Base-by-base conservation (phyloP, 139 green algal species). In the Tetraselmis striata region DNA sequence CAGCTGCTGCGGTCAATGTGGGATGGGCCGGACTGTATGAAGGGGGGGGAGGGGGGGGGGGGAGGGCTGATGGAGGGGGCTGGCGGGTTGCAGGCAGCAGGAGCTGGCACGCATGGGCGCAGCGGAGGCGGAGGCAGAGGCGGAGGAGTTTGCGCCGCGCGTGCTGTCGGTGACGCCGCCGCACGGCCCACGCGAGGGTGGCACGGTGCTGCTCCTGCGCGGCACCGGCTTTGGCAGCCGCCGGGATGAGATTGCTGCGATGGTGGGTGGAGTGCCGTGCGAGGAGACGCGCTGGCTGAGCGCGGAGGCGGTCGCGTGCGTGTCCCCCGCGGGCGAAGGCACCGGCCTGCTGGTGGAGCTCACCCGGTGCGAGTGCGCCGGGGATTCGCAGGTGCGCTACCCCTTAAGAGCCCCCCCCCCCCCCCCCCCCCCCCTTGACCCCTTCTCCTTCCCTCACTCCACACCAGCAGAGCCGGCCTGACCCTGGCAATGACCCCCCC, bases 281-380 rank as follows among this genome's bases (percentile, higher is more conserved):
- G 75, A 59, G 23, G 81, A 84, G 81, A 84, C 81, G 28, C 81
- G 81, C 23, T 84, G 75, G 59, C 25, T 84, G 23, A 77, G 59
- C 28, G 31, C 24, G 2, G 31, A 75, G 28, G 75, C 77, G 18
- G 27, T 80, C n/a, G 26, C 76, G n/a, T 84, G 81, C 75, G 28
- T 84, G 23, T 22, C 83, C 18, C 81, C 81, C 27, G 28, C 2
- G 28, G 81, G 81, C 18, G n/a, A 27, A 5, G 81, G 81, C 5
- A 81, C n/a, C 24, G 59, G 18, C 11, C 30, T 84, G 27, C 27
- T 26, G 2, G 75, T 84, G 23, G 31, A 67, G 2, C 74, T 84
- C 23, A 2, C 29, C 29, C 67, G 27, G 25, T 84, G 81, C 30
- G 27, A 2, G 29, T 84, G 81, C 81, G 23, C 23, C 18, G 31